Evolutionary conservation across 108 stramenopile species (phyloP).

Genomic region (Cyclostephanos tholiformis): DNA sequence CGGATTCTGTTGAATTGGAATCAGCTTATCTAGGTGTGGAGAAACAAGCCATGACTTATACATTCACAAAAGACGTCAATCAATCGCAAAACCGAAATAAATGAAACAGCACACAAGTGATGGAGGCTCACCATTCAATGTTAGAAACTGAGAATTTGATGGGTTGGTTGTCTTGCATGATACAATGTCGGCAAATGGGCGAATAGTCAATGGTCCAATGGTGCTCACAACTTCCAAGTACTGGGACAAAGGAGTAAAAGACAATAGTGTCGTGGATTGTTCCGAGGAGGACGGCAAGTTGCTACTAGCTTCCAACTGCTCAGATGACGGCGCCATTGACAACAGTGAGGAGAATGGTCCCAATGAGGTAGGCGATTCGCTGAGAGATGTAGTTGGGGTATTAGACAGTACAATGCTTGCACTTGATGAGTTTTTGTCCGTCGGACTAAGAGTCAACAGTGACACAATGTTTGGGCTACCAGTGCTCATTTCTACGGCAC

Average conservation of each 20-base stretch:
- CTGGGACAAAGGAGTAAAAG: background rate
- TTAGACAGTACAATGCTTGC: conserved; percentile 4
- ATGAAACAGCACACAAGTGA: conserved; percentile 1
- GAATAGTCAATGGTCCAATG: background rate
- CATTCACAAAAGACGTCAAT: conserved; percentile 1
- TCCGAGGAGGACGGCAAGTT: background rate
- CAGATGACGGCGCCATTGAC: conserved; percentile 5
- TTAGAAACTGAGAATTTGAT: conserved; percentile 1
- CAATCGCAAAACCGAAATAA: background rate
- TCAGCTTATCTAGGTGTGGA: background rate
- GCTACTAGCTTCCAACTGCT: conserved; percentile 4
- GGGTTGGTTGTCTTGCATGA: background rate
- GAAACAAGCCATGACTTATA: background rate
- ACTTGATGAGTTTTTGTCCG: background rate
- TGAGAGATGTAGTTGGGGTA: background rate
- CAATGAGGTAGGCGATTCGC: conserved; percentile 4
- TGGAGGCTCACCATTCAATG: conserved; percentile 4
- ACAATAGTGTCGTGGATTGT: background rate
- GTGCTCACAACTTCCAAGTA: background rate
- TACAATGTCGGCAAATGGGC: conserved; percentile 3
- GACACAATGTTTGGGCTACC: background rate
- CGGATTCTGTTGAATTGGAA: background rate
- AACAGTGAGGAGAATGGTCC: background rate
- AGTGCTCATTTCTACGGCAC: conserved; percentile 1
- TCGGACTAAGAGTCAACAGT: background rate